phyloP scores from a whole-genome alignment of 2,329 filamentous ascomycete genomes.

The Cladobotryum protrusum region DNA sequence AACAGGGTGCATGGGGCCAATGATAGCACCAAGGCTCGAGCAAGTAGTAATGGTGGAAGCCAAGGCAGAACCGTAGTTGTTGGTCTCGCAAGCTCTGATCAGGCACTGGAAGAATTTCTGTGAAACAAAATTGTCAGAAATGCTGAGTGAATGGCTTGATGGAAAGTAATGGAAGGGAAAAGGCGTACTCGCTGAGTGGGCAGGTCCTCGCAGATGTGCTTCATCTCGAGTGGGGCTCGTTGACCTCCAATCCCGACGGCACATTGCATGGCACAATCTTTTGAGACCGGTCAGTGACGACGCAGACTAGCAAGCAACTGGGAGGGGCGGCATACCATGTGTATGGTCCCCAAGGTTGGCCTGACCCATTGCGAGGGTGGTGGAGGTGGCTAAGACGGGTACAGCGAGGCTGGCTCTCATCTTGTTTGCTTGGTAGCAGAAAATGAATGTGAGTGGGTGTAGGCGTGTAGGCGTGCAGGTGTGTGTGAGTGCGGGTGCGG shows the following conservation, averaged over 20 bases:
- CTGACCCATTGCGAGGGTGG: conserved; percentile 8
- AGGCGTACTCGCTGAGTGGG: conserved; percentile 19
- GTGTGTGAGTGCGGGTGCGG: background rate
- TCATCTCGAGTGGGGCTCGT: conserved; percentile 12
- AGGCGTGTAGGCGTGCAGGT: background rate
- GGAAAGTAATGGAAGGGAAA: background rate
- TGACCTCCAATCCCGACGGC: conserved; percentile 14
- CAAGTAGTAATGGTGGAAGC: conserved; percentile 22
- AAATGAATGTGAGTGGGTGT: conserved; percentile 8
- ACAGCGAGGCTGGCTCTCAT: conserved; percentile 19
- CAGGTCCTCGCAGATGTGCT: conserved; percentile 16
- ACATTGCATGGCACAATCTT: conserved; percentile 18
- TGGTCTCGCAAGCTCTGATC: conserved; percentile 20
- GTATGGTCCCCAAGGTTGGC: background rate
- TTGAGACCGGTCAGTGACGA: background rate
- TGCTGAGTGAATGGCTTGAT: background rate
- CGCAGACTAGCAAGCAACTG: background rate
- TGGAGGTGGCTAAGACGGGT: conserved; percentile 8
- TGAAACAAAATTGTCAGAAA: background rate
- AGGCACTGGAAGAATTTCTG: conserved; percentile 29
- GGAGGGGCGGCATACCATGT: no score
- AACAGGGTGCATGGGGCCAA: conserved; percentile 26
- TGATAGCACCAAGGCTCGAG: conserved; percentile 19
- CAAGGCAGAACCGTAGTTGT: conserved; percentile 26
- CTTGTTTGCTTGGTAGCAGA: conserved; percentile 10